Conservation (phyloP, 2,329 filamentous ascomycete genomes). For the Ophiostoma sp. region DNA sequence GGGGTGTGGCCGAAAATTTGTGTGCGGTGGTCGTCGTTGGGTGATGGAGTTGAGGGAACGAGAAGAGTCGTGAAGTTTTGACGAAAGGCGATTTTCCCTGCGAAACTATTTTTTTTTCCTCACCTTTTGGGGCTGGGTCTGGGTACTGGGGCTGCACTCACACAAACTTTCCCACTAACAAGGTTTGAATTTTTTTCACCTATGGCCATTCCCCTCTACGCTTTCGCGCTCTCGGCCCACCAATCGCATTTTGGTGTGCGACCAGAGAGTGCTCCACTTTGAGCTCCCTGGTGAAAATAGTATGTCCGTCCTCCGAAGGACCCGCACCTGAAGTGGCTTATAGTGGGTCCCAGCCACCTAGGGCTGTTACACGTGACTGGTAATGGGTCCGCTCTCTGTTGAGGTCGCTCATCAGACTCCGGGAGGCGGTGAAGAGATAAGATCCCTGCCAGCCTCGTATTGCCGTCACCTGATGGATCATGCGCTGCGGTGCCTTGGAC, state of each 20-base stretch:
- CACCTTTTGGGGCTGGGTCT: constrained; percentile 15
- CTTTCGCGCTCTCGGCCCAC: neutral
- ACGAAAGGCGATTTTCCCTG: constrained; percentile 20
- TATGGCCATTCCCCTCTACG: neutral
- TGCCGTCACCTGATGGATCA: constrained; percentile 20
- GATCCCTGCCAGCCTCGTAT: neutral
- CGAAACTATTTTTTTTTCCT: constrained; percentile 21
- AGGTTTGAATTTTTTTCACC: constrained; percentile 23
- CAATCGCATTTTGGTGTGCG: constrained; percentile 15
- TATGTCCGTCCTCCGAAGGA: constrained; percentile 11
- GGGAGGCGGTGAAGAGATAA: neutral
- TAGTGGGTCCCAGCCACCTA: neutral
- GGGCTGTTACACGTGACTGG: neutral
- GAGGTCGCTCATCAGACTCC: neutral
- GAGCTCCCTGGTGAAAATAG: neutral
- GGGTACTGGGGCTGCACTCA: constrained; percentile 17
- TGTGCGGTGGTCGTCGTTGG: constrained; percentile 21
- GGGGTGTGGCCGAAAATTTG: constrained; percentile 26
- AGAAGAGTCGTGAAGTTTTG: constrained; percentile 20
- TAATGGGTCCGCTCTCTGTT: neutral
- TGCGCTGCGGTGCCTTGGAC: neutral
- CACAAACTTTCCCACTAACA: constrained; percentile 22
- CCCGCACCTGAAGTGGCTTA: constrained; percentile 2
- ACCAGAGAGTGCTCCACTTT: neutral
- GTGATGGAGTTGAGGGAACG: constrained; percentile 21